Conservation (phyloP, 345 rosid species). For the Lepidium aucheri region DNA sequence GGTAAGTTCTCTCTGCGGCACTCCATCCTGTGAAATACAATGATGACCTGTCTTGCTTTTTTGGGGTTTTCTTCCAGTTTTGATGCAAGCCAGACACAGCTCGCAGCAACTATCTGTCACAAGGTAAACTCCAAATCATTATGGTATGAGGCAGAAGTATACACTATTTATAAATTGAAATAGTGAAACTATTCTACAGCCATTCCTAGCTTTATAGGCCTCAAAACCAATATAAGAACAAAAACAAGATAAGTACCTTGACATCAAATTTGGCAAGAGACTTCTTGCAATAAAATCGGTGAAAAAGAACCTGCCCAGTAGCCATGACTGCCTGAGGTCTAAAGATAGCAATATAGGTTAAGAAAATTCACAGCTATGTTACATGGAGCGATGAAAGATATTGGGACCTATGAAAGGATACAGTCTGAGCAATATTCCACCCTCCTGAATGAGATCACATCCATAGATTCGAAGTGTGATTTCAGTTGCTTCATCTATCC, state of each 20-base stretch:
- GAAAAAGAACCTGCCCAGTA: conserved; percentile 93
- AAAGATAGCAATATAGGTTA: conserved; percentile 6
- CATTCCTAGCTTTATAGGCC: not conserved
- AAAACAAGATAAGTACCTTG: conserved; percentile 36
- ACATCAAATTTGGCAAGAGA: conserved; percentile 86
- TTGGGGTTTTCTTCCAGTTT: conserved; percentile 82
- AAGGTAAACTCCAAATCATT: not conserved
- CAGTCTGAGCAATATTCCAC: conserved; percentile 79
- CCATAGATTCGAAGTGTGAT: conserved; percentile 75
- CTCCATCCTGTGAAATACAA: conserved; percentile 94
- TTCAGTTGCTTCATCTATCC: conserved; percentile 73
- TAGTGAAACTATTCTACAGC: not conserved
- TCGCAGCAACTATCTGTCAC: conserved; percentile 85
- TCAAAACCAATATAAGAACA: not conserved
- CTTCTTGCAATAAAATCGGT: conserved; percentile 91
- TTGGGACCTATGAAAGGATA: conserved; percentile 32
- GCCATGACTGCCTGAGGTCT: conserved; percentile 99
- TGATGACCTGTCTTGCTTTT: conserved; percentile 83
- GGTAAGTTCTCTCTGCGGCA: conserved; percentile 86
- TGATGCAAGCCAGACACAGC: conserved; percentile 89
- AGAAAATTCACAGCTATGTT: not conserved
- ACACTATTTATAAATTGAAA: not conserved
- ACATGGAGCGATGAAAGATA: not conserved
- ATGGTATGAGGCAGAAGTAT: not conserved
- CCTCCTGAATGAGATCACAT: conserved; percentile 90